Evolutionary conservation across 768 basidiomycete genomes (phyloP).

Genomic region (Termitomyces heimii): DNA sequence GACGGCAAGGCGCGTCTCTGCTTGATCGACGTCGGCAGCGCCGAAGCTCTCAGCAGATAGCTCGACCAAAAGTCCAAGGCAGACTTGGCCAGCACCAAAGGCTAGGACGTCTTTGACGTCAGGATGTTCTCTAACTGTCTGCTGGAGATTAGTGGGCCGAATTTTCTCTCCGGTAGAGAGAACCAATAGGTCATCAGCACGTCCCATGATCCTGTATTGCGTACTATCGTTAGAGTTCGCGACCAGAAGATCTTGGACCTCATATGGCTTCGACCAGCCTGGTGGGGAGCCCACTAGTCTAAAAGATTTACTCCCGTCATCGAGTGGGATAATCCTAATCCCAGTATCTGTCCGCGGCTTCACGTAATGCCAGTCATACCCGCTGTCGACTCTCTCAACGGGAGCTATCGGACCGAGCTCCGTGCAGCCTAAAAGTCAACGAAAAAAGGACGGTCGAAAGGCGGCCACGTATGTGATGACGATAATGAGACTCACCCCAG

Average conservation of each 20-base stretch:
- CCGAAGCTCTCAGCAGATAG: constrained; percentile 14
- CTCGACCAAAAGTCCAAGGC: constrained; percentile 32
- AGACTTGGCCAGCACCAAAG: constrained; percentile 28
- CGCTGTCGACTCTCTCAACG: constrained; percentile 21
- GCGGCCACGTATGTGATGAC: neutral
- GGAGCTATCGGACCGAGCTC: constrained; percentile 33
- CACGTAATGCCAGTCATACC: constrained; percentile 33
- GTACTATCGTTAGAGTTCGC: constrained; percentile 22
- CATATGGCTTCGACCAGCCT: constrained; percentile 25
- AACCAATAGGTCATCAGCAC: constrained; percentile 35
- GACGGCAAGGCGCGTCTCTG: constrained; percentile 13
- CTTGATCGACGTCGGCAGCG: constrained; percentile 10
- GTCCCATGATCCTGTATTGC: constrained; percentile 30
- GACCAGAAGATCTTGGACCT: constrained; percentile 33
- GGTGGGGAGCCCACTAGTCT: constrained; percentile 26
- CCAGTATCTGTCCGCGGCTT: constrained; percentile 27
- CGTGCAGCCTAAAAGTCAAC: constrained; percentile 22
- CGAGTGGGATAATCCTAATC: constrained; percentile 21
- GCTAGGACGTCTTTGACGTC: constrained; percentile 29
- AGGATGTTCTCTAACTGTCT: constrained; percentile 27
- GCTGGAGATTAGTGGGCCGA: constrained; percentile 26
- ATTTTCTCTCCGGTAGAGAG: constrained; percentile 39
- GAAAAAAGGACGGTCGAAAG: neutral
- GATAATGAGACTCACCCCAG: constrained; percentile 25
- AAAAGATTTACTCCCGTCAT: constrained; percentile 19